Conservation (phyloP, 1,284 basidiomycete genomes). For the Hemileia vastatrix region DNA sequence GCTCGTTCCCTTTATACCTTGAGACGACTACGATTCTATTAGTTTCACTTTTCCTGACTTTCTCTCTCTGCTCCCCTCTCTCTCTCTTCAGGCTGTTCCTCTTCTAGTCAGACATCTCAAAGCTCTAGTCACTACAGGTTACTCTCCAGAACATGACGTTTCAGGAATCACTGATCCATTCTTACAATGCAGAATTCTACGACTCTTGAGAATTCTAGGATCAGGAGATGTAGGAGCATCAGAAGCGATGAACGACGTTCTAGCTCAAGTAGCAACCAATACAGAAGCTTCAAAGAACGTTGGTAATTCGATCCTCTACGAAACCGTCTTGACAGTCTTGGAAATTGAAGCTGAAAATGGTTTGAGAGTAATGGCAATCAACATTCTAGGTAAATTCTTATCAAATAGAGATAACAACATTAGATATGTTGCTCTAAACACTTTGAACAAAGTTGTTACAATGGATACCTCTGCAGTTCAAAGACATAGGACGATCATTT, state of each 20-base stretch:
- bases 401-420: constrained; percentile 44
- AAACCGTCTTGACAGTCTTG: constrained; percentile 41
- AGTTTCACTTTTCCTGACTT: neutral
- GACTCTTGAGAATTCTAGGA: constrained; percentile 40
- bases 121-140: constrained; percentile 42
- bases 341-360: constrained; percentile 43
- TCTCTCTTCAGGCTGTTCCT: constrained; percentile 28
- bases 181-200: constrained; percentile 42
- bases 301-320: constrained; percentile 43
- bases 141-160: constrained; percentile 45
- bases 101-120: constrained; percentile 40
- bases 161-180: constrained; percentile 43
- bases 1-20: too few species aligned
- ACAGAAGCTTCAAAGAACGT: constrained; percentile 44
- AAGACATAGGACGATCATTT: constrained; percentile 42
- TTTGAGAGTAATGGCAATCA: constrained; percentile 44
- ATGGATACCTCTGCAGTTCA: constrained; percentile 45
- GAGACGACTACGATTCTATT: neutral
- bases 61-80: too few species aligned
- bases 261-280: constrained; percentile 45
- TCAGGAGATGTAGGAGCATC: constrained; percentile 34
- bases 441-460: constrained; percentile 43
- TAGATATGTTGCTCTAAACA: constrained; percentile 43
- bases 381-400: constrained; percentile 44
- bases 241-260: constrained; percentile 43